A percentile compares a stretch with the other conserved stretches of the same genome.
These are phyloP conservation scores for Xylaria sp. DNA, from an alignment of 2,329 filamentous ascomycete species.

Conservation along the genomic window DNA sequence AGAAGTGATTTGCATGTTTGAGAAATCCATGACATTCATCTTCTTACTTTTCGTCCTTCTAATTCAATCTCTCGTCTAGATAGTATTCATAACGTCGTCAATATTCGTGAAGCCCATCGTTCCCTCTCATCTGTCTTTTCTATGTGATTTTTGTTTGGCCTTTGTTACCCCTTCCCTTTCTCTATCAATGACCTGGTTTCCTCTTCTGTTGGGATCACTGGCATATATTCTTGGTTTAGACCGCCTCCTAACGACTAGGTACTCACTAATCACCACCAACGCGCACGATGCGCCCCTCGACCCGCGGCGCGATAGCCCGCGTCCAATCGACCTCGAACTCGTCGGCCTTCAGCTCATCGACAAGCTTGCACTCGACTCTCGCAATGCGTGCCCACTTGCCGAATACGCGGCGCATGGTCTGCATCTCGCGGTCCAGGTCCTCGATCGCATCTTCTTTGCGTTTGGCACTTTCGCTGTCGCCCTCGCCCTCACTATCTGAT, in stretches of 20 bases:
- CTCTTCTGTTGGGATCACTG: neutral
- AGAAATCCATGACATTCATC: neutral
- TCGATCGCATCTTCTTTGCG: constrained; percentile 49
- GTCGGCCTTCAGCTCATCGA: constrained; percentile 67
- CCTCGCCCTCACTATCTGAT: constrained; percentile 55
- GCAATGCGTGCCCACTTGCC: constrained; percentile 78
- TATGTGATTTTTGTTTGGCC: neutral
- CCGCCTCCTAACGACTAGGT: neutral
- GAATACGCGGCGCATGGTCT: constrained; percentile 75
- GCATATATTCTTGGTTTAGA: neutral
- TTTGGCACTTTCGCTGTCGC: constrained; percentile 47
- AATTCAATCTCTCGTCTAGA: neutral
- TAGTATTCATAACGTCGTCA: constrained; percentile 14
- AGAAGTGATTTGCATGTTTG: neutral
- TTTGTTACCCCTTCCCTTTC: too few species aligned
- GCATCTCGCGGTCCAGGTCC: constrained; percentile 65
- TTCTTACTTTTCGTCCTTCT: neutral
- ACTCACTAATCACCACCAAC: constrained; percentile 35
- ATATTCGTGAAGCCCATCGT: neutral
- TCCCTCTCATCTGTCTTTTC: neutral
- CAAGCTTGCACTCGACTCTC: constrained; percentile 66
- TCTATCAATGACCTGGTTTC: neutral
- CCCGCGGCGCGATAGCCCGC: constrained; percentile 77
- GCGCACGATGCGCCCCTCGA: constrained; percentile 77
- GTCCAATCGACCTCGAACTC: constrained; percentile 80